Percentiles rank a stretch among this genome's conserved stretches.
Evolutionary conservation across 1,284 basidiomycete genomes (phyloP).

Genomic region (Sporisorium sorghi): DNA sequence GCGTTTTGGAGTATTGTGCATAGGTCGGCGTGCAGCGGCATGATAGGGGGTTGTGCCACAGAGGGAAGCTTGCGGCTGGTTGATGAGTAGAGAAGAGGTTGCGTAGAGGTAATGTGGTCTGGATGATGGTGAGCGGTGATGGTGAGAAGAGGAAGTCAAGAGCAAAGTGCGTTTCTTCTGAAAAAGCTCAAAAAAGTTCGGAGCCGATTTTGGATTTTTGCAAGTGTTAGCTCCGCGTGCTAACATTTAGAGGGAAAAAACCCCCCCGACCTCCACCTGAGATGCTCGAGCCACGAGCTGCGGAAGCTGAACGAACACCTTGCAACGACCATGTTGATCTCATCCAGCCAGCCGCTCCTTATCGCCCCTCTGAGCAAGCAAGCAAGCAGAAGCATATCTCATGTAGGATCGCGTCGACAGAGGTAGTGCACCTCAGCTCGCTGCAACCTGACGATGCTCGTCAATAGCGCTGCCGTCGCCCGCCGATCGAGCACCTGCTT

Average conservation of each 20-base stretch:
- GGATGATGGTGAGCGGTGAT: background rate
- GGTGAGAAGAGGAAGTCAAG: background rate
- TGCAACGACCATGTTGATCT: background rate
- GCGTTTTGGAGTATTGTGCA: slow-evolving; percentile 88
- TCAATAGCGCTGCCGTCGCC: background rate
- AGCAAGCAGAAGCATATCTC: background rate
- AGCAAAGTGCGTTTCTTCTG: slow-evolving; percentile 17
- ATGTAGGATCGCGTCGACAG: background rate
- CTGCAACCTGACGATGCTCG: background rate
- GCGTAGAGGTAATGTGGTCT: background rate
- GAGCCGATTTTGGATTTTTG: slow-evolving; percentile 14
- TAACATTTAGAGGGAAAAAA: background rate
- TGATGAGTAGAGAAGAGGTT: background rate
- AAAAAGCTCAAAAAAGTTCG: slow-evolving; percentile 35
- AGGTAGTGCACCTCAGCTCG: background rate
- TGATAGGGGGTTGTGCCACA: slow-evolving; percentile 10
- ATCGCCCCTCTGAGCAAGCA: background rate
- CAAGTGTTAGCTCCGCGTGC: background rate
- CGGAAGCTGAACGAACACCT: background rate
- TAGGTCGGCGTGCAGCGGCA: slow-evolving; percentile 77
- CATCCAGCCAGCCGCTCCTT: background rate
- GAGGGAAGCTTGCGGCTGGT: background rate
- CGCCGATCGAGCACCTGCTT: too few species aligned
- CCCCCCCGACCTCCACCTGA: background rate
- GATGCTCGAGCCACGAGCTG: background rate